Evolutionary conservation across 2,329 filamentous ascomycete species (phyloP), one percentile per base, ranked within the genome.

Genomic region (Chalaropsis ovoidea): DNA sequence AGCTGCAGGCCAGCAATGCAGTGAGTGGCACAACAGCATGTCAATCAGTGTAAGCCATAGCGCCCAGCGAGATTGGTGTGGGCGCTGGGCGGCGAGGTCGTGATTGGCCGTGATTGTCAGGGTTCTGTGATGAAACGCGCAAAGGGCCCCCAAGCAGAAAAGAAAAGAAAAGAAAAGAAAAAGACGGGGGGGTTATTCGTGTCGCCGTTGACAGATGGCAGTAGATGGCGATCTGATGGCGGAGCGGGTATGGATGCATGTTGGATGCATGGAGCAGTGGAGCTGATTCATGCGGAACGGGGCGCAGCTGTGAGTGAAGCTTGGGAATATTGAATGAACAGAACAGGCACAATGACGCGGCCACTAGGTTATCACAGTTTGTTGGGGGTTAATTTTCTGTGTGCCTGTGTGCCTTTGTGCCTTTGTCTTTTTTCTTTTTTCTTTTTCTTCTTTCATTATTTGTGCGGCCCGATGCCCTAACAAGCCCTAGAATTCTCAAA

Each of bases 181-280:
- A 19, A 49, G 2, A 49, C n/a, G 31, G 31, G 15, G 13, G 47
- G 11, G 47, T 24, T 24, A 24, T 11, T 11, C 2, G n/a, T 39
- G 17, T 39, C 35, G 52, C 52, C 8, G 52, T 2, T 58, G 24
- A n/a, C 52, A 39, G 52, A n/a, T 39, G 43, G 43, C 43, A 47
- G 43, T 58, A 19, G 27, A 58, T 58, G 24, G 8, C 27, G 52
- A 58, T 58, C 52, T 58, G 52, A 39, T 15, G 27, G 52, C 27
- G 8, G 52, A 6, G 43, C 15, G 15, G 43, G 43, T 6, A n/a
- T 6, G 8, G 35, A 10, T 39, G 35, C 43, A 47, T 47, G 43
- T 19, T n/a, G 17, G 43, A 47, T 47, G 43, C 43, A 47, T 47
- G 10, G 43, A 47, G 43, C 17, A 47, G 43, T 47, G 43, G 43